These are phyloP conservation scores for Pichia sp. DNA, from an alignment of 1,139 yeast species.

Conservation along the genomic window DNA sequence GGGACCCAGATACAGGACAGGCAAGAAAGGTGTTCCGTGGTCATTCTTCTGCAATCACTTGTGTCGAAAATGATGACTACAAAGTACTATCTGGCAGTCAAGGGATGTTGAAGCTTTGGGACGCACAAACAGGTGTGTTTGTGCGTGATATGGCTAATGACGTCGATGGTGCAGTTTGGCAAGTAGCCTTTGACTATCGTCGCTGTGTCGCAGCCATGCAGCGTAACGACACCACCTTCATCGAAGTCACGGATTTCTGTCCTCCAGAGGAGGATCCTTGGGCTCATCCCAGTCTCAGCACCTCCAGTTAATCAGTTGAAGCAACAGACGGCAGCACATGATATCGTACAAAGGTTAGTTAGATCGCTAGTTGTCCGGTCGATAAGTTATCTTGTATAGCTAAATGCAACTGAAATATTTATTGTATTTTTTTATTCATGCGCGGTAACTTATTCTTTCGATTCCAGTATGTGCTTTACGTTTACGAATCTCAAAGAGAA, in stretches of 20 bases:
- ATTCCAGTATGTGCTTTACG: too few relatives aligned
- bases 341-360: too few relatives aligned
- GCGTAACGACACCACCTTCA: slow-evolving; percentile 51
- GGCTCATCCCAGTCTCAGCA: slow-evolving; percentile 1
- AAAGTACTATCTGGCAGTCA: slow-evolving; percentile 88
- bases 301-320: not conserved
- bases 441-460: too few relatives aligned
- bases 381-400: too few relatives aligned
- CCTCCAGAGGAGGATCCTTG: slow-evolving; percentile 34
- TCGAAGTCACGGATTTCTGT: slow-evolving; percentile 84
- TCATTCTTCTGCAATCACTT: slow-evolving; percentile 85
- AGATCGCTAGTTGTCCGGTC: too few relatives aligned
- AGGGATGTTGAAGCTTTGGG: slow-evolving; percentile 76
- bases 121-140: slow-evolving; percentile 70
- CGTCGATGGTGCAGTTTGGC: slow-evolving; percentile 88
- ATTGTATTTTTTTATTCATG: too few relatives aligned
- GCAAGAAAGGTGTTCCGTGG: slow-evolving; percentile 71
- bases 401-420: too few relatives aligned
- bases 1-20: slow-evolving; percentile 84
- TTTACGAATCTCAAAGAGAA: too few relatives aligned
- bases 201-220: slow-evolving; percentile 94
- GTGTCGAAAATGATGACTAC: slow-evolving; percentile 86
- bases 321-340: too few relatives aligned
- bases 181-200: slow-evolving; percentile 79
- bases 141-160: slow-evolving; percentile 73